phyloP scores from a whole-genome alignment of 2,329 filamentous ascomycete genomes.

The Aspergillus neotritici region DNA sequence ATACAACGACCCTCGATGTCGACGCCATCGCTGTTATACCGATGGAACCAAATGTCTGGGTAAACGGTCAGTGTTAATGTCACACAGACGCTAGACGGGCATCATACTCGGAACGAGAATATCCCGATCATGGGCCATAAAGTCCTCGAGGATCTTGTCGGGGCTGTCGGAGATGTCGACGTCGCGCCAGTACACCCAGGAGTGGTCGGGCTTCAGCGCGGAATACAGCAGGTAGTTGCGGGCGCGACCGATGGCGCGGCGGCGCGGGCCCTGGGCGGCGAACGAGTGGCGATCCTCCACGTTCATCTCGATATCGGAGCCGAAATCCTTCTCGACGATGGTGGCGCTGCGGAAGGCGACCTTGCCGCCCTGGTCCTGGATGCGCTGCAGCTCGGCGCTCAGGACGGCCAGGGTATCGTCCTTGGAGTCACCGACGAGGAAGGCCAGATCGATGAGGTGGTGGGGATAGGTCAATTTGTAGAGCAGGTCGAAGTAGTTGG shows the following conservation, averaged over 20 bases:
- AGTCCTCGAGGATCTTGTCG: slow-evolving; percentile 82
- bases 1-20: slow-evolving; percentile 94
- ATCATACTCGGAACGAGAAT: slow-evolving; percentile 87
- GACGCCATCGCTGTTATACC: slow-evolving; percentile 60
- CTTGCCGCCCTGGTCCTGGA: slow-evolving; percentile 68
- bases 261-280: slow-evolving; percentile 77
- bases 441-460: slow-evolving; percentile 87
- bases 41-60: slow-evolving; percentile 59
- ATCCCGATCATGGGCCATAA: slow-evolving; percentile 88
- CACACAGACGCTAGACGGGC: background rate
- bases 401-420: slow-evolving; percentile 91
- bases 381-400: slow-evolving; percentile 74
- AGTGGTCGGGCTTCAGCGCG: slow-evolving; percentile 85
- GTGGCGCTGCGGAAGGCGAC: slow-evolving; percentile 78
- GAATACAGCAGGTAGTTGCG: slow-evolving; percentile 85
- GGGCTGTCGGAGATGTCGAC: slow-evolving; percentile 94
- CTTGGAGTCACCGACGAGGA: slow-evolving; percentile 83
- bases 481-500: slow-evolving; percentile 89
- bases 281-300: slow-evolving; percentile 82
- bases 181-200: slow-evolving; percentile 98
- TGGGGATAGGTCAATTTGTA: slow-evolving; percentile 89
- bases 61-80: slow-evolving; percentile 12
- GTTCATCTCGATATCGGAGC: slow-evolving; percentile 65
- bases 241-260: slow-evolving; percentile 83
- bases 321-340: slow-evolving; percentile 90